A percentile compares a stretch with the other conserved stretches of the same genome.
phyloP scores from a whole-genome alignment of 2,329 filamentous ascomycete species.

The Trichoderma citrinoviride region DNA sequence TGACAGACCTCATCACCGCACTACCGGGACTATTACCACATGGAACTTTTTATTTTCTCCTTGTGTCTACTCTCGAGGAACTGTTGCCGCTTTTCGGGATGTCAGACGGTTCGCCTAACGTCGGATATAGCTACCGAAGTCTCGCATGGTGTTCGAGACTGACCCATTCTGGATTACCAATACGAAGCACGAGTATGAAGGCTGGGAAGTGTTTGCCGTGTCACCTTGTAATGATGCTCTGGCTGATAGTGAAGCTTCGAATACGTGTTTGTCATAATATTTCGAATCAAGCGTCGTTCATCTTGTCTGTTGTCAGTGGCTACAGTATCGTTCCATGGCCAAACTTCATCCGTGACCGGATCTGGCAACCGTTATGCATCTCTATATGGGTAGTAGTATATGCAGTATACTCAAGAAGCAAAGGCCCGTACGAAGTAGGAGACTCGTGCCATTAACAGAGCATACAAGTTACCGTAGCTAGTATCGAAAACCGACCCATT shows the following conservation, averaged over 20 bases:
- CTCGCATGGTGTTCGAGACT: neutral
- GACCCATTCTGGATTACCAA: conserved; percentile 12
- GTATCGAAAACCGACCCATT: neutral
- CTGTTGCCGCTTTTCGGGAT: neutral
- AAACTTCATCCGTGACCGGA: neutral
- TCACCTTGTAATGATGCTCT: neutral
- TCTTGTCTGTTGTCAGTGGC: too few relatives aligned
- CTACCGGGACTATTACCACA: neutral
- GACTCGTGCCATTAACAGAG: too few relatives aligned
- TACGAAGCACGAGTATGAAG: neutral
- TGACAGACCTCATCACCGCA: neutral
- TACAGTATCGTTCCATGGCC: neutral
- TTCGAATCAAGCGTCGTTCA: neutral
- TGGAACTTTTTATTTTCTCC: neutral
- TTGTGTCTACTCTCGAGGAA: neutral
- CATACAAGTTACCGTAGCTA: too few relatives aligned
- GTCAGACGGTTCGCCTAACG: conserved; percentile 4
- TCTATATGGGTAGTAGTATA: neutral
- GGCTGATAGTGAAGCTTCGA: neutral
- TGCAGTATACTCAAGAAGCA: neutral
- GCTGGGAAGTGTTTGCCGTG: neutral
- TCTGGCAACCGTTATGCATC: neutral
- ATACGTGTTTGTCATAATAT: neutral
- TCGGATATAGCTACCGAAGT: conserved; percentile 2
- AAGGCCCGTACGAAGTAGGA: neutral